Conservation (phyloP, 1,284 basidiomycete genomes). For the Trametes hirsuta region DNA sequence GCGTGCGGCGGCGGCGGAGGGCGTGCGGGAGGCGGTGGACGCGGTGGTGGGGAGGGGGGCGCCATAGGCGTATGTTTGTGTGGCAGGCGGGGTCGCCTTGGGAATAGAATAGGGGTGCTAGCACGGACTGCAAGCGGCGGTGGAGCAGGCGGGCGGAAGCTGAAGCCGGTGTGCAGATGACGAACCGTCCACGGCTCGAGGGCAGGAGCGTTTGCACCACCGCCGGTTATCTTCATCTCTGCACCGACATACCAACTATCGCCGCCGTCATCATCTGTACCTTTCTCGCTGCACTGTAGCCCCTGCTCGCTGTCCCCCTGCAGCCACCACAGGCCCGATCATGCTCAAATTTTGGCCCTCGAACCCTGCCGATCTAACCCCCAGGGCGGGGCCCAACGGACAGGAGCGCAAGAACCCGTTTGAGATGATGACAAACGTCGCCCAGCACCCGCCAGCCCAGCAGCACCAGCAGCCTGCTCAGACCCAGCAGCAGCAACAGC, state of each 20-base stretch:
- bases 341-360: conserved; percentile 76
- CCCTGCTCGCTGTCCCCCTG: conserved; percentile 13
- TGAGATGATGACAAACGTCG: conserved; percentile 44
- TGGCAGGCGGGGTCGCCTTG: not conserved
- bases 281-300: not conserved
- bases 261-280: conserved; percentile 9
- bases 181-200: not conserved
- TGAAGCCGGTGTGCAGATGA: conserved; percentile 17
- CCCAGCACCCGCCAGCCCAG: conserved; percentile 12
- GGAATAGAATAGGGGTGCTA: not conserved
- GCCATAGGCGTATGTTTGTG: conserved; percentile 1
- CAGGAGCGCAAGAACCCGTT: conserved; percentile 73
- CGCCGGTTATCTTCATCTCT: conserved; percentile 1
- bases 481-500: conserved; percentile 22
- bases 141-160: conserved; percentile 13
- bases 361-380: conserved; percentile 73
- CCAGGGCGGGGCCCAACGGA: conserved; percentile 55
- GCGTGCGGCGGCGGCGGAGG: conserved; percentile 22
- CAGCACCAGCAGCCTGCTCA: conserved; percentile 22
- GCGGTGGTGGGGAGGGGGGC: not conserved
- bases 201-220: not conserved
- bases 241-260: conserved; percentile 8
- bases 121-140: not conserved
- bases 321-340: conserved; percentile 19
- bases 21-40: conserved; percentile 11